Evolutionary conservation across 2,329 filamentous ascomycete species (phyloP).

Genomic region (Alternaria arbusti): DNA sequence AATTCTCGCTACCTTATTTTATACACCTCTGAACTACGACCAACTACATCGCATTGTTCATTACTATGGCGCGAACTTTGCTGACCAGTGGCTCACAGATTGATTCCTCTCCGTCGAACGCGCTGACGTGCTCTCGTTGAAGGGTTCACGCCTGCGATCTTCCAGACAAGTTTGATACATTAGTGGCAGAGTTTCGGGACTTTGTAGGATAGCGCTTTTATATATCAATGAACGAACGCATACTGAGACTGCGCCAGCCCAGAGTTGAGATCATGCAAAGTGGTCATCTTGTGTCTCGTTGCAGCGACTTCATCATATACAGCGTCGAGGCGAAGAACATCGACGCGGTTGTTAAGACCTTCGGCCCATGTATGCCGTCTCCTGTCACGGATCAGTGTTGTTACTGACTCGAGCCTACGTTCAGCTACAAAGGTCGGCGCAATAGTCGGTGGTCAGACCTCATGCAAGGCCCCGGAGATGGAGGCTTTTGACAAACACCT

Average conservation of each 20-base stretch:
- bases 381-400: constrained; percentile 4
- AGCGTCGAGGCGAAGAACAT: constrained; percentile 95
- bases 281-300: constrained; percentile 93
- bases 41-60: constrained; percentile 27
- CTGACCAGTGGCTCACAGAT: constrained; percentile 45
- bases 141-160: constrained; percentile 96
- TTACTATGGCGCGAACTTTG: constrained; percentile 25
- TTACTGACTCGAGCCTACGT: constrained; percentile 11
- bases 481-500: constrained; percentile 89
- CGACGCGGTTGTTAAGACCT: constrained; percentile 83
- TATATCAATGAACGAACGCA: constrained; percentile 42
- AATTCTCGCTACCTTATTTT: constrained; percentile 97
- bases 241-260: constrained; percentile 66
- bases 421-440: constrained; percentile 91
- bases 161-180: constrained; percentile 82
- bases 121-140: constrained; percentile 39
- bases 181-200: constrained; percentile 82
- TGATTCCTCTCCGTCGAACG: neutral
- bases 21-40: constrained; percentile 76
- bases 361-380: constrained; percentile 81
- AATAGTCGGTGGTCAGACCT: constrained; percentile 96
- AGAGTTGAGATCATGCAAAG: constrained; percentile 85
- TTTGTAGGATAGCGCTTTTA: constrained; percentile 71
- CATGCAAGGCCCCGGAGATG: constrained; percentile 97
- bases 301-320: constrained; percentile 99